Conservation (phyloP, 1,284 basidiomycete species). For the Laetiporus sulphureus region DNA sequence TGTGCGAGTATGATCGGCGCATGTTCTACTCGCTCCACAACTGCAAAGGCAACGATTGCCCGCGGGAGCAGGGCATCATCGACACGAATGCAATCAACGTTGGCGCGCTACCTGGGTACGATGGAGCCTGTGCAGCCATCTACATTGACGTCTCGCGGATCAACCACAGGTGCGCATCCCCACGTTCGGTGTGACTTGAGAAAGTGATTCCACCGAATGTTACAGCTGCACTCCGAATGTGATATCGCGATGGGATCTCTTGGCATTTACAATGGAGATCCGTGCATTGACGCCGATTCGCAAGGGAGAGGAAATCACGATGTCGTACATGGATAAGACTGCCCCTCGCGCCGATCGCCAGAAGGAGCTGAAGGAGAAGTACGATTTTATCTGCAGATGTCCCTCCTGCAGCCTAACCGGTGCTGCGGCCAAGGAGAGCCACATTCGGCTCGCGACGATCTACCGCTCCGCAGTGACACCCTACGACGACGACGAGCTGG, state of each 20-base stretch:
- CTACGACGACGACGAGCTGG: slow-evolving; percentile 6
- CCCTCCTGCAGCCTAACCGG: slow-evolving; percentile 11
- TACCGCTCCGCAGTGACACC: not conserved
- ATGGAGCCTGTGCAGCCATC: slow-evolving; percentile 9
- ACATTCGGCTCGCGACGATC: slow-evolving; percentile 11
- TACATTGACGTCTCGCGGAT: slow-evolving; percentile 14
- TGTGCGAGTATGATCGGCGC: not conserved
- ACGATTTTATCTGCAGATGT: slow-evolving; percentile 15
- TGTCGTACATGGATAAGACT: slow-evolving; percentile 13
- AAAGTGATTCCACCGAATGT: too few relatives aligned
- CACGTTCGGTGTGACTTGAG: too few relatives aligned
- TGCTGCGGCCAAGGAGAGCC: slow-evolving; percentile 8
- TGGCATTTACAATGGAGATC: slow-evolving; percentile 12
- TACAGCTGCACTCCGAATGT: slow-evolving; percentile 19
- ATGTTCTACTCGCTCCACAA: not conserved
- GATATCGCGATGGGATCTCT: slow-evolving; percentile 8
- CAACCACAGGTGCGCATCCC: slow-evolving; percentile 16
- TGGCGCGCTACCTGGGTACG: slow-evolving; percentile 7
- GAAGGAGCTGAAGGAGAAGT: slow-evolving; percentile 7
- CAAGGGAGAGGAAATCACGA: slow-evolving; percentile 11
- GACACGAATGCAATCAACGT: slow-evolving; percentile 17
- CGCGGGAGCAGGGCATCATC: slow-evolving; percentile 9
- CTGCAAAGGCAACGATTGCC: not conserved
- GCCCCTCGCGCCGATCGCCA: slow-evolving; percentile 8
- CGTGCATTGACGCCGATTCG: slow-evolving; percentile 13